Base-by-base conservation (phyloP, 2,329 filamentous ascomycete species). In the Ophiostoma ulmi region DNA sequence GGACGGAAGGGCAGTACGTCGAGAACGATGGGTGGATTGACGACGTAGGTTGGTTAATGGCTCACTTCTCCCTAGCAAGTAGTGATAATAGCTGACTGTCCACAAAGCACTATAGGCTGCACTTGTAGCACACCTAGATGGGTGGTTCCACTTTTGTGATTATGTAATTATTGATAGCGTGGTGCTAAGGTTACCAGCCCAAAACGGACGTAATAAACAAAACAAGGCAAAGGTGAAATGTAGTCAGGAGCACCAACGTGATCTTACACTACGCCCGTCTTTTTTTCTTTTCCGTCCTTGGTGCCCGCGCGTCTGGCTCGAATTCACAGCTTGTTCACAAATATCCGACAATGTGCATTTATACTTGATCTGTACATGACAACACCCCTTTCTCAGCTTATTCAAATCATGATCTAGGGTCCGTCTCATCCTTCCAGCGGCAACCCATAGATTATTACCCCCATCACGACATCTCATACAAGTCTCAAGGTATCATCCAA, bases 171-270 rank as follows among this genome's bases (percentile, higher is more conserved):
- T 39, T 22, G 36, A 26, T 39, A 17, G n/a, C 63, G 63, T 39
- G 36, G 63, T 65, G 36, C 63, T 65, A 36, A 38, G 63, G 36
- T 39, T 39, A 65, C 63, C 63, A 65, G 35, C 63, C 63, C 63
- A 65, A 65, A 39, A 26, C 63, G 36, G 63, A 22, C 35, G 31
- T 38, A 13, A 38, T 39, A 39, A 65, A 65, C 63, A 65, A 65
- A 65, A 65, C 63, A 65, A 65, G 61, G 61, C 17, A 64, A 65
- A 31, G 31, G 31, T 31, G 17, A 64, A n/a, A 36, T 1, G 20
- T 39, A 65, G 36, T 41, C 63, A 39, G 22, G 36, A 65, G 63
- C 36, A 5, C 35, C 61, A 64, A 38, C 55, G 58, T 35, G 58
- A 63, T 58, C 26, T 63, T 63, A 8, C 36, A 39, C n/a, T 36